Evolutionary conservation across 768 basidiomycete species (phyloP), one percentile per base, ranked within the genome.

Genomic region (Tubosaeta sp.): DNA sequence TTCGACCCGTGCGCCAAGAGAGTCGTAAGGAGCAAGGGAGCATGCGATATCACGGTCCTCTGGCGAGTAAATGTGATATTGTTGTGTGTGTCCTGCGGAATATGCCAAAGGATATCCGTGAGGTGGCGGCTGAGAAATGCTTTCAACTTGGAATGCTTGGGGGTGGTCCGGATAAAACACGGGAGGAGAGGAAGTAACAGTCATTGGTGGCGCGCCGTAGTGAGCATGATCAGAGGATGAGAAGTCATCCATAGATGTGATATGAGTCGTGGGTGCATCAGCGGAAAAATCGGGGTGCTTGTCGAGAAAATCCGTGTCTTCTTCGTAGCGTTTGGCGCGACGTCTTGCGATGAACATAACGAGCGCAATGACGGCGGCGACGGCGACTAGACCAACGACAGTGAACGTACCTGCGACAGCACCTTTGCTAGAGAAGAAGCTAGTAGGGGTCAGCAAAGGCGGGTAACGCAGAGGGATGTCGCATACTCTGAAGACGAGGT

Each of bases 351-450:
- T 56, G 48, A 71, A 36, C 46, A 70, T 51, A 5, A 59, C 52
- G 42, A 58, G 52, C 27, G 61, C 67, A 19, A 69, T 56, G 44
- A 76, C 25, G 18, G 65, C 55, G 18, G 65, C 70, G 38, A 73
- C 12, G 18, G 53, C 64, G 8, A 74, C 51, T 3, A 80, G 55
- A 43, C 71, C 74, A 46, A 72, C 67, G 49, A 70, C 65, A 35
- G 72, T 67, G 52, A 79, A 80, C 0, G 71, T 73, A 35, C 71
- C 75, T 0, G 73, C 78, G 18, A 78, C 74, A 0, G 75, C 78
- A 31, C 69, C 73, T 45, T 70, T 75, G 55, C 76, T 72, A 41
- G 68, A 55, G 56, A 77, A 72, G 69, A 80, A 80, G 51, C 78
- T 79, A 18, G 38, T 1, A 22, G 25, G 34, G 30, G 1, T 57